A percentile compares a stretch with the other conserved stretches of the same genome.
Conservation (phyloP, 345 rosid species). For the Aurinia saxatilis region DNA sequence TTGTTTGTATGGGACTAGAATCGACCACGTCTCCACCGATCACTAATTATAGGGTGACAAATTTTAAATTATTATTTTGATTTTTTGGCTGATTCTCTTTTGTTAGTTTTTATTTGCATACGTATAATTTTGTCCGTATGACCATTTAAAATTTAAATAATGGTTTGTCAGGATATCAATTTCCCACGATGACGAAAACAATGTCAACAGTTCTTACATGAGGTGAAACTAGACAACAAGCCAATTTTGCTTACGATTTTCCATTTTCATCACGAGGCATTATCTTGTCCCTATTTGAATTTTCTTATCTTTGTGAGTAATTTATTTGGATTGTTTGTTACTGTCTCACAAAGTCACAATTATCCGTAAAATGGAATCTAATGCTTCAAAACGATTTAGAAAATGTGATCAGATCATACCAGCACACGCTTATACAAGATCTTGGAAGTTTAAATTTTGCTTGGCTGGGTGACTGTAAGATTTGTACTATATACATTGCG, state of each 20-base stretch:
- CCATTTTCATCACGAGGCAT: constrained; percentile 13
- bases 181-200: constrained; percentile 12
- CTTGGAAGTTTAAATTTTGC: not conserved
- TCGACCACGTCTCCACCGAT: constrained; percentile 11
- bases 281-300: not conserved
- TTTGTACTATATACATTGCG: constrained; percentile 7
- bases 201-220: not conserved
- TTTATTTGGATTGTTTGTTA: not conserved
- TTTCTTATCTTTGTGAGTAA: not conserved
- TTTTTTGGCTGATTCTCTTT: not conserved
- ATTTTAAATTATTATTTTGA: not conserved
- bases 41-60: not conserved
- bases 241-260: constrained; percentile 6
- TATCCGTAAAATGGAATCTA: not conserved
- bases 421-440: constrained; percentile 12
- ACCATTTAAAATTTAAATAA: not conserved
- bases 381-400: not conserved
- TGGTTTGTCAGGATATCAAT: constrained; percentile 1
- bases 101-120: not conserved
- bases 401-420: not conserved
- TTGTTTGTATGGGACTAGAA: not conserved
- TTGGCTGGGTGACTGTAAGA: constrained; percentile 5
- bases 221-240: not conserved
- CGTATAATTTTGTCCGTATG: not conserved
- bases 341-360: not conserved